Conservation (phyloP, 2,329 filamentous ascomycete species). For the Capronia epimyces region DNA sequence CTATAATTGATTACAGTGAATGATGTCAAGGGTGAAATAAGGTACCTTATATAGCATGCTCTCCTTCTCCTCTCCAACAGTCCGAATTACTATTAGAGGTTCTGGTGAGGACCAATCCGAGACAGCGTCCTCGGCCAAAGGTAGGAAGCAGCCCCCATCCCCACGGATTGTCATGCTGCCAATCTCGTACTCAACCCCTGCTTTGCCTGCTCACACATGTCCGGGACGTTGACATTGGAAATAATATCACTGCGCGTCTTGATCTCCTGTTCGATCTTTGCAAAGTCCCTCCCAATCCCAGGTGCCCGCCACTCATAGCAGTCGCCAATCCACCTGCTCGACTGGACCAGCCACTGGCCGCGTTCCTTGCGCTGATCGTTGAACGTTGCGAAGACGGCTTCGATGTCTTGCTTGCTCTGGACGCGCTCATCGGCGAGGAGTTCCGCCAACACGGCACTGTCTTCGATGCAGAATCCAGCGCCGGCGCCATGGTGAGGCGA, state of each 20-base stretch:
- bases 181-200: constrained; percentile 22
- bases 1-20: too few relatives aligned
- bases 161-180: neutral
- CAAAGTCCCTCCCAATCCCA: constrained; percentile 34
- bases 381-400: constrained; percentile 32
- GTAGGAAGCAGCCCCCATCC: neutral
- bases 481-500: constrained; percentile 41
- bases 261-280: constrained; percentile 38
- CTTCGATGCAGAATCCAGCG: constrained; percentile 35
- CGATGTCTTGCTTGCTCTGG: constrained; percentile 25
- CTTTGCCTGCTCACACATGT: constrained; percentile 31
- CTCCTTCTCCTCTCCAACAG: too few relatives aligned
- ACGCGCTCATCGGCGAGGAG: constrained; percentile 31
- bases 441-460: constrained; percentile 31
- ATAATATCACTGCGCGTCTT: constrained; percentile 29
- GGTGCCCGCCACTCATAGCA: constrained; percentile 34
- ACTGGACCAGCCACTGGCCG: constrained; percentile 35
- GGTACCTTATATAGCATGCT: too few relatives aligned
- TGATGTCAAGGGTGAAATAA: too few relatives aligned
- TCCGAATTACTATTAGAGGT: too few relatives aligned
- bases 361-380: constrained; percentile 30
- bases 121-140: too few relatives aligned
- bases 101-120: too few relatives aligned
- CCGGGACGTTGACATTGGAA: constrained; percentile 26
- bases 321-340: constrained; percentile 34